phyloP scores from a whole-genome alignment of 2,329 filamentous ascomycete species.

The Lasiodiplodia gonubiensis region DNA sequence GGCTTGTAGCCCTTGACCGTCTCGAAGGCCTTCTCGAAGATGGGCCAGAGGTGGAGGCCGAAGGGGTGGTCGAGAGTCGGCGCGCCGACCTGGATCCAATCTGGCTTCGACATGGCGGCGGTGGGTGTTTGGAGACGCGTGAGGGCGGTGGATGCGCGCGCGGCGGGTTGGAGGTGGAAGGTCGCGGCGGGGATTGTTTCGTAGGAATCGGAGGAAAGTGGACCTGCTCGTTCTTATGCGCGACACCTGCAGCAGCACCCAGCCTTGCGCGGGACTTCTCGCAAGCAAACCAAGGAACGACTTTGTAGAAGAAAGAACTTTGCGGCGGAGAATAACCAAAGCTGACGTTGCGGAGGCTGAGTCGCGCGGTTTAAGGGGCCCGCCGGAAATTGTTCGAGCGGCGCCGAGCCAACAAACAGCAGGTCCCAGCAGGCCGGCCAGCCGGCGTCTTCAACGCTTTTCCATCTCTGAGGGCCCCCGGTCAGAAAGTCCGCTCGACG shows the following conservation, averaged over 20 bases:
- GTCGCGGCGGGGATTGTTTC: conserved; percentile 7
- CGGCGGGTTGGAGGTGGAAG: conserved; percentile 15
- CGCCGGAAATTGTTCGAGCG: conserved; percentile 13
- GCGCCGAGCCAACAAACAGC: conserved; percentile 28
- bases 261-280: conserved; percentile 10
- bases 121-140: conserved; percentile 29
- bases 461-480: conserved; percentile 7
- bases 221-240: conserved; percentile 18
- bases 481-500: not conserved
- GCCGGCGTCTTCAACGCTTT: conserved; percentile 25
- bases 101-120: conserved; percentile 55
- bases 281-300: conserved; percentile 19
- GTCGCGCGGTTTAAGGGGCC: conserved; percentile 29
- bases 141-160: conserved; percentile 18
- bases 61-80: conserved; percentile 92
- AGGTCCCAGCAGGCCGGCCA: conserved; percentile 3
- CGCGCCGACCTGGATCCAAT: conserved; percentile 61
- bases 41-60: conserved; percentile 88
- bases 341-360: conserved; percentile 22
- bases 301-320: conserved; percentile 17
- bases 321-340: conserved; percentile 16
- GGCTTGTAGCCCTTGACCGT: conserved; percentile 78
- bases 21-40: conserved; percentile 88
- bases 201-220: conserved; percentile 12
- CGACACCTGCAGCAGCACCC: conserved; percentile 14